These are phyloP conservation scores for Paramarasmius palmivorus DNA, from an alignment of 1,284 basidiomycete species.

Conservation along the genomic window DNA sequence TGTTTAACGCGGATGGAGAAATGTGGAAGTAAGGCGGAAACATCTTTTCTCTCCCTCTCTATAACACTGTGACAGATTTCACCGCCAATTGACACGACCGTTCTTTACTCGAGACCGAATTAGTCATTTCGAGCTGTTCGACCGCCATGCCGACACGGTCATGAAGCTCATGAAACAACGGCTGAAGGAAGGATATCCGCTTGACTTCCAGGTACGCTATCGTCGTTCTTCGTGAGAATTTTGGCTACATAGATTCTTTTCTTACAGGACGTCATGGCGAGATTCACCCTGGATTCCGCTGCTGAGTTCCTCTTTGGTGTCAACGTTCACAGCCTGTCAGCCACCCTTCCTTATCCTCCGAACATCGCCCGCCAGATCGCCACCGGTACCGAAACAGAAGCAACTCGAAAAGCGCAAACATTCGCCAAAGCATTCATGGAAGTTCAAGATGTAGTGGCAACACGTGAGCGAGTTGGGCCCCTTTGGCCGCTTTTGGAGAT, in stretches of 20 bases:
- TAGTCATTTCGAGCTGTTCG: slow-evolving; percentile 55
- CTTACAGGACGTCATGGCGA: slow-evolving; percentile 27
- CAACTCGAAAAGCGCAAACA: not conserved
- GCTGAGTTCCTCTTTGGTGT: slow-evolving; percentile 55
- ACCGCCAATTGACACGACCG: slow-evolving; percentile 57
- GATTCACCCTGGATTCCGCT: slow-evolving; percentile 58
- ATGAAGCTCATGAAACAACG: slow-evolving; percentile 24
- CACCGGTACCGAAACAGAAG: not conserved
- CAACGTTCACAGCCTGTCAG: slow-evolving; percentile 40
- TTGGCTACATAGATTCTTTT: too few species aligned
- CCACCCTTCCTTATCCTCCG: slow-evolving; percentile 44
- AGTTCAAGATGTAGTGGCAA: slow-evolving; percentile 39
- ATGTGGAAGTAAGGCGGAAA: slow-evolving; percentile 47
- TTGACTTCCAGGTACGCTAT: slow-evolving; percentile 49
- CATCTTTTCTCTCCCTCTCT: not conserved
- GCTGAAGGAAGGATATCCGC: slow-evolving; percentile 21
- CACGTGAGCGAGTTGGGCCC: slow-evolving; percentile 36
- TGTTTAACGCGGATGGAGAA: slow-evolving; percentile 65
- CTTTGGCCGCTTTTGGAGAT: slow-evolving; percentile 55
- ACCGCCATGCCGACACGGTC: slow-evolving; percentile 42
- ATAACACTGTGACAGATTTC: slow-evolving; percentile 43
- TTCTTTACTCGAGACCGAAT: slow-evolving; percentile 56
- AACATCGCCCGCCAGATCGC: slow-evolving; percentile 23
- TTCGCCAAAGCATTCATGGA: slow-evolving; percentile 28
- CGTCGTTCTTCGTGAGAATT: too few species aligned